Percentiles rank a stretch among this genome's conserved stretches.
phyloP scores from a whole-genome alignment of 2,329 filamentous ascomycete genomes.

The Ascochyta pisi region DNA sequence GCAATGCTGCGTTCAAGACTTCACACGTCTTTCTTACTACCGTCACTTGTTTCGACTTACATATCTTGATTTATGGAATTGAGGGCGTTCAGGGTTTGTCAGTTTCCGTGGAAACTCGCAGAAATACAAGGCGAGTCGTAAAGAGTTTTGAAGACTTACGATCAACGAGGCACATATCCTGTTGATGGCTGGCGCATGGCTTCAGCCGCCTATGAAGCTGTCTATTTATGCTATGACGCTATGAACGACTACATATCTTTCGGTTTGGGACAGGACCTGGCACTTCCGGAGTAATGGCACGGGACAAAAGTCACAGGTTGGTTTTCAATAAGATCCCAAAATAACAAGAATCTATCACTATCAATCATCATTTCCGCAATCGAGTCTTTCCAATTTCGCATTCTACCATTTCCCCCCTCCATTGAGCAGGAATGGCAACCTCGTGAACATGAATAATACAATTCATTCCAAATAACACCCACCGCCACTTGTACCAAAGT shows the following conservation, averaged over 20 bases:
- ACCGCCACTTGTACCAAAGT: no score
- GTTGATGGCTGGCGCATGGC: neutral
- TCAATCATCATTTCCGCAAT: no score
- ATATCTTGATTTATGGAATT: neutral
- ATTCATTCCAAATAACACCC: neutral
- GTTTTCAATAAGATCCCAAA: neutral
- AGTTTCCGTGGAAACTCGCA: neutral
- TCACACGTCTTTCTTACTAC: neutral
- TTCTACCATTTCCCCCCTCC: neutral
- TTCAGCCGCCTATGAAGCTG: neutral
- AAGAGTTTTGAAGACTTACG: neutral
- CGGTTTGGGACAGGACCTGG: neutral
- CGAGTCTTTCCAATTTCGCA: neutral
- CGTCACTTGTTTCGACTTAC: neutral
- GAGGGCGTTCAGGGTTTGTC: neutral
- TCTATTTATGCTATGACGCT: neutral
- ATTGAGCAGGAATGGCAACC: no score
- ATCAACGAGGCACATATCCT: neutral
- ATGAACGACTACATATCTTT: neutral
- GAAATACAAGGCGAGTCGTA: neutral
- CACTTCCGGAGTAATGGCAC: neutral
- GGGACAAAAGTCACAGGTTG: constrained; percentile 8
- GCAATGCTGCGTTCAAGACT: neutral
- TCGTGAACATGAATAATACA: neutral
- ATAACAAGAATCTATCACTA: neutral